These are phyloP conservation scores for Salix suchowensis DNA, from an alignment of 345 rosid species.

Conservation along the genomic window DNA sequence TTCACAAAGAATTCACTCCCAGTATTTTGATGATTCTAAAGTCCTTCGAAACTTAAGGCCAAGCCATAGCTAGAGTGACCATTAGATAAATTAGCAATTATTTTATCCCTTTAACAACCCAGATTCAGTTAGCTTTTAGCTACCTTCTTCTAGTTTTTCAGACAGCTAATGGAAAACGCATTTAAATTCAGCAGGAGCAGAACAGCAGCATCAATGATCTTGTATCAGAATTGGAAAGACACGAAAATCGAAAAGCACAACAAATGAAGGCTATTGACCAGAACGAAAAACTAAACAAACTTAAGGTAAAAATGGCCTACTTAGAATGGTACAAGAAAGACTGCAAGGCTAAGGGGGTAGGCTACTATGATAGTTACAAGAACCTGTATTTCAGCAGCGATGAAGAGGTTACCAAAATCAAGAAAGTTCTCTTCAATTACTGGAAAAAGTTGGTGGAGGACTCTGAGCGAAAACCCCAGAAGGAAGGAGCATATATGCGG, in stretches of 20 bases:
- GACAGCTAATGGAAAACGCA: background rate
- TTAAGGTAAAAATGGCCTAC: slow-evolving; percentile 38
- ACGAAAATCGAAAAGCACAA: slow-evolving; percentile 7
- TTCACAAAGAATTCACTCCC: background rate
- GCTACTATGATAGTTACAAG: slow-evolving; percentile 66
- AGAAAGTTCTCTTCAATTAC: slow-evolving; percentile 28
- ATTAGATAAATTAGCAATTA: background rate
- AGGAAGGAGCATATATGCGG: slow-evolving; percentile 24
- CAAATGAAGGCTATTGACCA: slow-evolving; percentile 25
- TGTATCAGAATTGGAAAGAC: slow-evolving; percentile 18
- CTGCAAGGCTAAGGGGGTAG: slow-evolving; percentile 18
- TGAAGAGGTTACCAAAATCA: background rate
- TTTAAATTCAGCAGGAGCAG: slow-evolving; percentile 10
- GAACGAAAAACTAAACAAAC: slow-evolving; percentile 28
- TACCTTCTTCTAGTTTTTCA: background rate
- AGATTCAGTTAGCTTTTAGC: background rate
- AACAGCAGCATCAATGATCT: slow-evolving; percentile 1
- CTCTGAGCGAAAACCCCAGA: slow-evolving; percentile 49
- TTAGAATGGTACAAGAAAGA: slow-evolving; percentile 64
- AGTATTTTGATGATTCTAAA: background rate
- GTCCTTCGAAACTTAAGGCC: background rate
- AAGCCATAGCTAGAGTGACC: background rate
- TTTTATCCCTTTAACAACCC: background rate
- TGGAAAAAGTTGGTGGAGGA: slow-evolving; percentile 50
- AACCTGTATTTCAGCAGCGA: background rate